phyloP scores from a whole-genome alignment of 2,329 filamentous ascomycete genomes.

The Ceratocystis lukuohia region DNA sequence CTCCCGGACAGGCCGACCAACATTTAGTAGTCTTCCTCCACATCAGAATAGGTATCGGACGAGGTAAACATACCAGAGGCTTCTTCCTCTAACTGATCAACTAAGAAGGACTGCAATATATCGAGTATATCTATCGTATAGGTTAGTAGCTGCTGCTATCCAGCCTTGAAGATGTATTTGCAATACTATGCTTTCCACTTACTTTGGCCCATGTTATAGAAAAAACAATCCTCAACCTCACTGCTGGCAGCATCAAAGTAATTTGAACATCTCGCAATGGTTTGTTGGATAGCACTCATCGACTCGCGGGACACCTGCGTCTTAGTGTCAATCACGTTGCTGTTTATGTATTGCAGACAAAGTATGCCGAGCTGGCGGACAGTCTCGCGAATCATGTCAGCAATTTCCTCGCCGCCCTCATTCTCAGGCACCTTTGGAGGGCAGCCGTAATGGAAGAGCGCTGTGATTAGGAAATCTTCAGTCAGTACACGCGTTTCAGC shows the following conservation, averaged over 20 bases:
- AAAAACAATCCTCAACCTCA: constrained; percentile 26
- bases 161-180: too few species aligned
- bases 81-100: constrained; percentile 46
- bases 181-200: constrained; percentile 22
- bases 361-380: constrained; percentile 31
- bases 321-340: constrained; percentile 33
- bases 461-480: constrained; percentile 32
- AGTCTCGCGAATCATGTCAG: constrained; percentile 27
- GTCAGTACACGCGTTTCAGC: constrained; percentile 30
- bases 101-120: constrained; percentile 39
- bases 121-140: constrained; percentile 30
- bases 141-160: background rate
- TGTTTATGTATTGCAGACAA: constrained; percentile 35
- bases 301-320: constrained; percentile 32
- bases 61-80: constrained; percentile 39
- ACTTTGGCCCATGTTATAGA: constrained; percentile 29
- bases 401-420: constrained; percentile 25
- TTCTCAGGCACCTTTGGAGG: constrained; percentile 24
- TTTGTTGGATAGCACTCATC: constrained; percentile 31
- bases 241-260: constrained; percentile 30
- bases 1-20: background rate
- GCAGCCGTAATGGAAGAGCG: constrained; percentile 31
- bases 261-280: constrained; percentile 31
- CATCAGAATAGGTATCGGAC: constrained; percentile 7
- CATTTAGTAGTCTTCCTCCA: constrained; percentile 5